A percentile compares a stretch with the other conserved stretches of the same genome.
Conservation (phyloP, 2,329 filamentous ascomycete species). For the Fusarium coffeatum region DNA sequence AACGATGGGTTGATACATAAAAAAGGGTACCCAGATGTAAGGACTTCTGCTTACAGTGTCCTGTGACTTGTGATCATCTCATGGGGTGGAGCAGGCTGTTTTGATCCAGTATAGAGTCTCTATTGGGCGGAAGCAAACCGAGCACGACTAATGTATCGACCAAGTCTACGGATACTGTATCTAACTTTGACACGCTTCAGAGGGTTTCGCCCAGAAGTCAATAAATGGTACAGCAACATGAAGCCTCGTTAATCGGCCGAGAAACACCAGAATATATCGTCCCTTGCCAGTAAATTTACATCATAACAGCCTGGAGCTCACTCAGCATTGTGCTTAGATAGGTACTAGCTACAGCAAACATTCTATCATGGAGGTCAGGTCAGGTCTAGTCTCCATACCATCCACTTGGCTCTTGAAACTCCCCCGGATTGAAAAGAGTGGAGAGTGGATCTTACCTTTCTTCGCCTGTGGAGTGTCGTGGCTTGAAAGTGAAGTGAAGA, state of each 20-base stretch:
- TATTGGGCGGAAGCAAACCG: neutral
- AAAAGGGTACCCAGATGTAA: constrained; percentile 6
- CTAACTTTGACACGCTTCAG: neutral
- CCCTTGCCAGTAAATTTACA: neutral
- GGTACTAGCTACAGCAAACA: neutral
- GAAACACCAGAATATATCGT: neutral
- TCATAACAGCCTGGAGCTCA: neutral
- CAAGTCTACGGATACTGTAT: neutral
- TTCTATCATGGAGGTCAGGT: constrained; percentile 7
- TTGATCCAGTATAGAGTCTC: constrained; percentile 7
- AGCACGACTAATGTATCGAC: constrained; percentile 21
- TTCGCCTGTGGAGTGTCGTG: constrained; percentile 21
- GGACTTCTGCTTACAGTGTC: constrained; percentile 2
- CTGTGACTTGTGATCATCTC: constrained; percentile 3
- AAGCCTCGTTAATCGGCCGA: neutral
- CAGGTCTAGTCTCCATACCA: constrained; percentile 1
- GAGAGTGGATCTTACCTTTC: constrained; percentile 8
- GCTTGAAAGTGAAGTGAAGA: constrained; percentile 8
- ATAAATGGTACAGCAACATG: neutral
- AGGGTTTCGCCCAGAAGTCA: constrained; percentile 1
- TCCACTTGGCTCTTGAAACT: constrained; percentile 12
- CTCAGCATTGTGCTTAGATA: neutral
- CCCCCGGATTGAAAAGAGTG: constrained; percentile 41
- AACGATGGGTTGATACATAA: neutral
- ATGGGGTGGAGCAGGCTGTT: constrained; percentile 21